A percentile compares a stretch with the other conserved stretches of the same genome.
These are phyloP conservation scores for Cystofilobasidium bisporidii DNA, from an alignment of 768 basidiomycete species.

Conservation along the genomic window DNA sequence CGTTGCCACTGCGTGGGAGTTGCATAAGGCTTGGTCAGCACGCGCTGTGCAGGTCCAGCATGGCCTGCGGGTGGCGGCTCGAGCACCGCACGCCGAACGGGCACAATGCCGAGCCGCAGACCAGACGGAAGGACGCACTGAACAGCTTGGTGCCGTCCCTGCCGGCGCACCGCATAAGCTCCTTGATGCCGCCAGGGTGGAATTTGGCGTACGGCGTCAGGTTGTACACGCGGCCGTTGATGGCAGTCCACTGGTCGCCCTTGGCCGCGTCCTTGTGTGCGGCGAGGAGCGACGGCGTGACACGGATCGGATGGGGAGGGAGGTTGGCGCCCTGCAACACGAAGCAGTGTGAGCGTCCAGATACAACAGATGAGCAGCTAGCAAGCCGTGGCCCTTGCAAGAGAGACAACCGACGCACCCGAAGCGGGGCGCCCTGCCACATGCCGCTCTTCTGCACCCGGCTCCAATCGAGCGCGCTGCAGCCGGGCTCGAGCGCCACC, in stretches of 20 bases:
- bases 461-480: slow-evolving; percentile 90
- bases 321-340: slow-evolving; percentile 51
- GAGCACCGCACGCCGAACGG: no score
- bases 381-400: no score
- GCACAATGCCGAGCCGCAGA: no score
- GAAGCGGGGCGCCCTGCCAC: slow-evolving; percentile 47
- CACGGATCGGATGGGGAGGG: slow-evolving; percentile 49
- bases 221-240: slow-evolving; percentile 92
- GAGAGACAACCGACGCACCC: slow-evolving; percentile 45
- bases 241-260: slow-evolving; percentile 85
- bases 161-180: slow-evolving; percentile 89
- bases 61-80: no score
- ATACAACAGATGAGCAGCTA: neutral
- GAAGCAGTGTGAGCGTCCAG: slow-evolving; percentile 37
- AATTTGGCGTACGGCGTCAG: slow-evolving; percentile 82
- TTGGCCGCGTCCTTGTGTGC: slow-evolving; percentile 57
- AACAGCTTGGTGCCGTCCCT: slow-evolving; percentile 91
- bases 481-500: slow-evolving; percentile 82
- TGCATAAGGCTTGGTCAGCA: no score
- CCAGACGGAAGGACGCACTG: slow-evolving; percentile 49
- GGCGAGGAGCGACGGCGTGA: slow-evolving; percentile 68
- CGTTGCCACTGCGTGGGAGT: slow-evolving; percentile 76
- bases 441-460: slow-evolving; percentile 67
- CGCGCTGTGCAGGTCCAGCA: no score
- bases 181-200: slow-evolving; percentile 89